Percentiles rank a stretch among this genome's conserved stretches.
phyloP scores from a whole-genome alignment of 768 basidiomycete genomes.

The Lentinus brumalis region DNA sequence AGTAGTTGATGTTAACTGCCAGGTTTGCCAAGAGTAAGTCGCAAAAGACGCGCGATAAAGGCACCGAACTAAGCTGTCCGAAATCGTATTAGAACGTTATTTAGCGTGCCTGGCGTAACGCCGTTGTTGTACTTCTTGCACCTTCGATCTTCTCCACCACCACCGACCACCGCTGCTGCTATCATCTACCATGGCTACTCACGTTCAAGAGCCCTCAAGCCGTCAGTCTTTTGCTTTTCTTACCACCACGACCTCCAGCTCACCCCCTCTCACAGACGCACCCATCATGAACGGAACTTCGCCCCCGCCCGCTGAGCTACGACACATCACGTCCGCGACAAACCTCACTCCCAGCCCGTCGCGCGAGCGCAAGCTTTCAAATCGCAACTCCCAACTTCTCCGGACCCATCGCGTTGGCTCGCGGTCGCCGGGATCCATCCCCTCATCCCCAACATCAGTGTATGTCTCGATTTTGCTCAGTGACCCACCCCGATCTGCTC shows the following conservation, averaged over 20 bases:
- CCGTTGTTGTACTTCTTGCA: not conserved
- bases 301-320: conserved; percentile 40
- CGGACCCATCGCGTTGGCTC: conserved; percentile 55
- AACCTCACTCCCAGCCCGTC: conserved; percentile 39
- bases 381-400: conserved; percentile 51
- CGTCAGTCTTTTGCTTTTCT: conserved; percentile 4
- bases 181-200: conserved; percentile 20
- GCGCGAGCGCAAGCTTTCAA: conserved; percentile 41
- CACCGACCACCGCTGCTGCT: conserved; percentile 7
- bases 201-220: conserved; percentile 15
- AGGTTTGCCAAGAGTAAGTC: not conserved
- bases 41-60: not conserved
- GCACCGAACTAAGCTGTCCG: not conserved
- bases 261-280: conserved; percentile 12
- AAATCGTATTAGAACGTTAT: not conserved
- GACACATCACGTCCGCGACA: conserved; percentile 56
- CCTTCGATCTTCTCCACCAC: conserved; percentile 20
- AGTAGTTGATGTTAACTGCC: not conserved
- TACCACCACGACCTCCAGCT: conserved; percentile 5
- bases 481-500: not conserved
- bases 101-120: not conserved
- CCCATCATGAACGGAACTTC: conserved; percentile 5
- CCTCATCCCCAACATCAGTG: conserved; percentile 80
- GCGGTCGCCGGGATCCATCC: conserved; percentile 72
- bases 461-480: conserved; percentile 37